These are phyloP conservation scores for Eimeria acervulina DNA, from an alignment of 169 alveolate species.

Conservation along the genomic window DNA sequence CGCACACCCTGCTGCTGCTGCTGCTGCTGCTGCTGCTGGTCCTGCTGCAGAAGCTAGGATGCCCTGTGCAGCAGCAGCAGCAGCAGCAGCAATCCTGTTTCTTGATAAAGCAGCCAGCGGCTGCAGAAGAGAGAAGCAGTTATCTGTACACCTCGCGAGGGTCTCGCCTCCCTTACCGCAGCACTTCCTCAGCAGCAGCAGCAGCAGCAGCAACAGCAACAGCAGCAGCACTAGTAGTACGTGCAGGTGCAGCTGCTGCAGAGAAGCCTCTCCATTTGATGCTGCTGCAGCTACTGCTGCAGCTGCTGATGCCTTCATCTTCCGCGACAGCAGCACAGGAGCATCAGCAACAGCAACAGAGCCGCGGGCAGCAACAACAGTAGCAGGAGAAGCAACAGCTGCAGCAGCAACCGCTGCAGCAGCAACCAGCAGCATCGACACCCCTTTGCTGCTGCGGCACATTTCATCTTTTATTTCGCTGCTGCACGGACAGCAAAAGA, in stretches of 20 bases:
- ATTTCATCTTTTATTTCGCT: conserved; percentile 15
- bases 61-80: neutral
- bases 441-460: conserved; percentile 16
- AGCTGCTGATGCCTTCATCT: conserved; percentile 30
- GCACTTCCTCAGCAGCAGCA: no score
- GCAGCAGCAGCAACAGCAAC: neutral
- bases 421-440: neutral
- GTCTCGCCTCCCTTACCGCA: neutral
- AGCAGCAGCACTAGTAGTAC: neutral
- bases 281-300: neutral
- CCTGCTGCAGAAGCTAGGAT: no score
- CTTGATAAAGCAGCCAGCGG: conserved; percentile 17
- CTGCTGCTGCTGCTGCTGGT: neutral
- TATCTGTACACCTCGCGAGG: conserved; percentile 19
- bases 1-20: conserved; percentile 2
- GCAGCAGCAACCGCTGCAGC: no score
- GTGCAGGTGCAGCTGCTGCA: conserved; percentile 13
- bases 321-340: neutral
- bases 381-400: no score
- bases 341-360: neutral
- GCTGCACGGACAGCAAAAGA: conserved; percentile 56
- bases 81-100: conserved; percentile 28
- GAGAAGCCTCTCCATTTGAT: neutral
- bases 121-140: conserved; percentile 41
- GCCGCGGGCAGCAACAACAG: neutral